Conservation (phyloP, 257 asterid genomes). For the Penstemon davidsonii region DNA sequence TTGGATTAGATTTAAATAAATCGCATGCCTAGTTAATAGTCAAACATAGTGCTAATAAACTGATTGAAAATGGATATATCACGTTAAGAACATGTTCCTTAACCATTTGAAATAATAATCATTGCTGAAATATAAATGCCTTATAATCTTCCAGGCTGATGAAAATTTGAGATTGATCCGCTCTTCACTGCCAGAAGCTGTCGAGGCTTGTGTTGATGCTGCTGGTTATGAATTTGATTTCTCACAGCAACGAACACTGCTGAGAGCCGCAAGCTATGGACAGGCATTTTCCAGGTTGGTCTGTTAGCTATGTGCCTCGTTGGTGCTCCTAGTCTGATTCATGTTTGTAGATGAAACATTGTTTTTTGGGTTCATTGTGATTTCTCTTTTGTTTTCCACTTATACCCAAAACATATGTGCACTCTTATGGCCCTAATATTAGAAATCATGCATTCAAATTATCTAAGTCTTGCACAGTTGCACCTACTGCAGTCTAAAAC, state of each 20-base stretch:
- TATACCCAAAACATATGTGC: too few relatives aligned
- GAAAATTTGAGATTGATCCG: constrained; percentile 93
- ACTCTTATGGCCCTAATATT: too few relatives aligned
- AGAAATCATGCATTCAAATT: too few relatives aligned
- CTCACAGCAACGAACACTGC: constrained; percentile 67
- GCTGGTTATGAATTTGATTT: constrained; percentile 91
- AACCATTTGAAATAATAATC: background rate
- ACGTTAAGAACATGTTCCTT: constrained; percentile 5
- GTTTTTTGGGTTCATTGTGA: constrained; percentile 4
- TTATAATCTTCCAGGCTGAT: constrained; percentile 68
- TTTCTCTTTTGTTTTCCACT: constrained; percentile 10
- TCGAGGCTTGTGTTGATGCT: constrained; percentile 92
- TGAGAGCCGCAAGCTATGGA: constrained; percentile 97
- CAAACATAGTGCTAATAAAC: constrained; percentile 1
- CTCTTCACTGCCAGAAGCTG: constrained; percentile 86
- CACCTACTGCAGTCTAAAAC: too few relatives aligned
- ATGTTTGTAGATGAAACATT: background rate
- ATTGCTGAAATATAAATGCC: constrained; percentile 24
- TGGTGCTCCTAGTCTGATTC: constrained; percentile 25
- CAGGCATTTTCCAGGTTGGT: constrained; percentile 96
- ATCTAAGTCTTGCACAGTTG: too few relatives aligned
- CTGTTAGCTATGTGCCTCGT: constrained; percentile 7
- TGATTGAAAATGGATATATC: constrained; percentile 13
- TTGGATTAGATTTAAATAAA: background rate
- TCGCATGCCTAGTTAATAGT: constrained; percentile 15